phyloP scores from a whole-genome alignment of 176 grass and related monocot species.

The Tuctoria greenei region DNA sequence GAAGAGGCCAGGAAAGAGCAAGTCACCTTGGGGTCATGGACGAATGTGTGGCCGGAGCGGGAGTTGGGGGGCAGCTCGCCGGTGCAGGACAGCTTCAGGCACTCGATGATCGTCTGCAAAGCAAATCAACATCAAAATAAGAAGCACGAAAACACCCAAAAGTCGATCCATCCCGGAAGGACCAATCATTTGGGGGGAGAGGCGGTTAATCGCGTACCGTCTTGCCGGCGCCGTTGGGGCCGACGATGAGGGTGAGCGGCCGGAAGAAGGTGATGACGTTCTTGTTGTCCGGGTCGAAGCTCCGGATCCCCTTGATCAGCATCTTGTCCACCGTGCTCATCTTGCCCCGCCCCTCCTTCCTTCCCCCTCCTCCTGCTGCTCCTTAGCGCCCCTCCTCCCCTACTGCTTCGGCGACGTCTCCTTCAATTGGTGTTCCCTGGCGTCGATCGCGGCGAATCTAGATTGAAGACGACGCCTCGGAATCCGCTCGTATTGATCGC shows the following conservation, averaged over 20 bases:
- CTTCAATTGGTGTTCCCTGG: neutral
- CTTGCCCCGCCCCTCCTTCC: slow-evolving; percentile 7
- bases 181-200: neutral
- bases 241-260: slow-evolving; percentile 97
- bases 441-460: neutral
- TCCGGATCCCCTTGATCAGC: slow-evolving; percentile 96
- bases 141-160: neutral
- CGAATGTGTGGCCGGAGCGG: slow-evolving; percentile 87
- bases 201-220: slow-evolving; percentile 42
- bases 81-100: slow-evolving; percentile 93
- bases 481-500: neutral
- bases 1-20: neutral
- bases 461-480: neutral
- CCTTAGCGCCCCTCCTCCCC: neutral
- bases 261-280: slow-evolving; percentile 98
- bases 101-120: slow-evolving; percentile 91
- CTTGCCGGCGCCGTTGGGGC: slow-evolving; percentile 92
- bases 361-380: neutral
- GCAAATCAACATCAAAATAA: slow-evolving; percentile 1
- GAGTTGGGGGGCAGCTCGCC: slow-evolving; percentile 93
- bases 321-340: slow-evolving; percentile 99
- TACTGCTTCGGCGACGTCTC: neutral
- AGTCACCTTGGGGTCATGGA: slow-evolving; percentile 86
- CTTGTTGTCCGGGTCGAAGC: slow-evolving; percentile 98
- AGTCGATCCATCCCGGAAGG: slow-evolving; percentile 3